These are phyloP conservation scores for Candida sanyiensis DNA, from an alignment of 805 yeast genomes.

Conservation along the genomic window DNA sequence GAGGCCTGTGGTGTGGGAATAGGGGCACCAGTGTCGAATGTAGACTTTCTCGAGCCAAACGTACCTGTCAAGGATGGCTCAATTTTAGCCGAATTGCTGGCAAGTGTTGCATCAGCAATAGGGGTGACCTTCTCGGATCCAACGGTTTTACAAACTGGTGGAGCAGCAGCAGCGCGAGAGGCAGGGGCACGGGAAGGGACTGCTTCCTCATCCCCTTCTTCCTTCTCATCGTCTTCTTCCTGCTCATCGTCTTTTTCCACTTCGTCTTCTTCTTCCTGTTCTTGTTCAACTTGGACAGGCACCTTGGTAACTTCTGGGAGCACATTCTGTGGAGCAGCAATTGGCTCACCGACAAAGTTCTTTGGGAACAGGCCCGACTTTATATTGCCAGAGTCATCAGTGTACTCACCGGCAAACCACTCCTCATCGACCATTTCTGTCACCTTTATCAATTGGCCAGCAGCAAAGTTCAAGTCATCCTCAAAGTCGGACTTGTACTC, in stretches of 20 bases:
- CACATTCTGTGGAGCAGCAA: slow-evolving; percentile 1
- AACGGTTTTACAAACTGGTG: neutral
- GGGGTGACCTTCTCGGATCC: neutral
- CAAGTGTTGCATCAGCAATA: no score
- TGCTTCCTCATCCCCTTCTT: slow-evolving; percentile 6
- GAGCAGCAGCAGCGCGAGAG: slow-evolving; percentile 10
- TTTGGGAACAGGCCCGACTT: slow-evolving; percentile 81
- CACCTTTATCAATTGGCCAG: slow-evolving; percentile 68
- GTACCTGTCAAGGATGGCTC: slow-evolving; percentile 7
- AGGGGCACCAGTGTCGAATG: slow-evolving; percentile 13
- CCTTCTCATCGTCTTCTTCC: slow-evolving; percentile 4
- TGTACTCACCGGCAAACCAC: slow-evolving; percentile 76
- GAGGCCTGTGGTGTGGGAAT: slow-evolving; percentile 7
- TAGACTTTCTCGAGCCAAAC: slow-evolving; percentile 10
- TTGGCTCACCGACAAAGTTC: slow-evolving; percentile 54
- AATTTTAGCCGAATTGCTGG: no score
- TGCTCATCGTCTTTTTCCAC: neutral
- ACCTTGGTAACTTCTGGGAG: neutral
- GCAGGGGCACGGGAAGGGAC: slow-evolving; percentile 17
- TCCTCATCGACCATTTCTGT: slow-evolving; percentile 82
- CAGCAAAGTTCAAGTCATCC: slow-evolving; percentile 73
- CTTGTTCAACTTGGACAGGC: neutral
- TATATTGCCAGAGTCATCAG: slow-evolving; percentile 34
- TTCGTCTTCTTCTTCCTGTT: neutral
- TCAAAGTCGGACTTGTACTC: slow-evolving; percentile 67